phyloP scores from a whole-genome alignment of 164 flowering plant genomes.

The Echeveria elegans region DNA sequence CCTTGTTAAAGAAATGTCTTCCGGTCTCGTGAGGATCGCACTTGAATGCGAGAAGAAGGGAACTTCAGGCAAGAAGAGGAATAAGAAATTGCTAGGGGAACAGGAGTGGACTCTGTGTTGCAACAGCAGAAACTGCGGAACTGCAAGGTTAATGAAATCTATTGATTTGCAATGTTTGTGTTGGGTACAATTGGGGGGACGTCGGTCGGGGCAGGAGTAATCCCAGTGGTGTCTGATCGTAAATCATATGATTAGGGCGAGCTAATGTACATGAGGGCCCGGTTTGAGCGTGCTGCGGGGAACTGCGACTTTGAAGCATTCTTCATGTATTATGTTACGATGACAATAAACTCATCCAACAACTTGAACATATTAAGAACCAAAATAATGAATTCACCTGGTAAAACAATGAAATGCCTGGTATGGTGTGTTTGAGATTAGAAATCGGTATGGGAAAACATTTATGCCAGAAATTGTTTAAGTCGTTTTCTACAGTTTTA shows the following conservation, averaged over 20 bases:
- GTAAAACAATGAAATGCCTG: too few species aligned
- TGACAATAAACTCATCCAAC: too few species aligned
- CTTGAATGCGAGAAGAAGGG: slow-evolving; percentile 54
- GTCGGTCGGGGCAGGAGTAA: slow-evolving; percentile 86
- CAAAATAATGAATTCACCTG: too few species aligned
- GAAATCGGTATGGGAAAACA: too few species aligned
- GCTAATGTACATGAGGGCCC: slow-evolving; percentile 68
- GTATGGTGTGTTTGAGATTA: too few species aligned
- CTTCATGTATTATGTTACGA: too few species aligned
- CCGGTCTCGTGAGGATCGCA: slow-evolving; percentile 79
- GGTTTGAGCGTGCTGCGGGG: slow-evolving; percentile 74
- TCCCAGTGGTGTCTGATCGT: slow-evolving; percentile 43
- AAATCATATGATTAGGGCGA: slow-evolving; percentile 39
- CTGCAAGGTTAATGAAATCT: slow-evolving; percentile 49
- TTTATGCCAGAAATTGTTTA: too few species aligned
- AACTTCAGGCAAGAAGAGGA: slow-evolving; percentile 14
- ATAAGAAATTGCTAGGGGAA: slow-evolving; percentile 42
- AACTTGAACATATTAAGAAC: too few species aligned
- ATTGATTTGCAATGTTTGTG: slow-evolving; percentile 54
- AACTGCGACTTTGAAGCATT: slow-evolving; percentile 75
- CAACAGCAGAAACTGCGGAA: slow-evolving; percentile 73
- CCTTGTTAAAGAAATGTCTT: slow-evolving; percentile 78
- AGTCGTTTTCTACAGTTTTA: too few species aligned
- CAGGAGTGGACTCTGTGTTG: slow-evolving; percentile 84
- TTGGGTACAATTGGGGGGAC: slow-evolving; percentile 58